Base-by-base conservation (phyloP, 2,329 filamentous ascomycete genomes). In the Mariannaea sp. region DNA sequence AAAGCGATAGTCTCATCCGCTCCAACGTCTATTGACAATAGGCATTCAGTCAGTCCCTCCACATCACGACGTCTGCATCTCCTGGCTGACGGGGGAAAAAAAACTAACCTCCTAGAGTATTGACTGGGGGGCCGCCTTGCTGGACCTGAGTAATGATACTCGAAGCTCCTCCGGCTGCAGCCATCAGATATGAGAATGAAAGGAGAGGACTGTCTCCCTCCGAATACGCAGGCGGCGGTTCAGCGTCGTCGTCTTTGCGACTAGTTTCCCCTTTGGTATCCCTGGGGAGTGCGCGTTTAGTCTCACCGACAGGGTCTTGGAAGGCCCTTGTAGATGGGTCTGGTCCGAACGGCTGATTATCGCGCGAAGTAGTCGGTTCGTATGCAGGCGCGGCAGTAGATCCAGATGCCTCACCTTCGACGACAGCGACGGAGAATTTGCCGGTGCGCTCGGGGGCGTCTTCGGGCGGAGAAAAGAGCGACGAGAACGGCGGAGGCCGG, bases 101-200 rank as follows among this genome's bases (percentile, higher is more conserved):
- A 30, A 13, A 57, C 81, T 69, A 77, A 92, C 90, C 90, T 84
- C 90, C 91, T 56, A 97, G 80, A 49, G 90, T 89, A 74, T 94
- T 96, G 65, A 97, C 85, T 30, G 92, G 89, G 66, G 92, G 89
- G 44, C 89, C 92, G 62, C 89, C 89, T 76, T 99, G 94, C 72
- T 96, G 92, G 66, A 99, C 94, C 79, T 99, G 94, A 75, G 94
- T 99, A 77, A 99, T 96, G 71, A 99, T 96, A 84, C 94, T 97
- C 79, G 92, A 88, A 66, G 92, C 90, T 78, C 92, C 93, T 81
- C 93, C 93, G 76, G 93, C 92, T 73, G 92, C 90, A 76, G 94
- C 92, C 94, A 99, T 99, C 72, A 96, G 85, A 84, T 95, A 99
- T 66, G 89, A 87, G 70, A 99, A 99, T 53, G 91, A 90, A 56